Evolutionary conservation across 371 early-diverging fungal species (phyloP).

Genomic region (Mucor racemosus): DNA sequence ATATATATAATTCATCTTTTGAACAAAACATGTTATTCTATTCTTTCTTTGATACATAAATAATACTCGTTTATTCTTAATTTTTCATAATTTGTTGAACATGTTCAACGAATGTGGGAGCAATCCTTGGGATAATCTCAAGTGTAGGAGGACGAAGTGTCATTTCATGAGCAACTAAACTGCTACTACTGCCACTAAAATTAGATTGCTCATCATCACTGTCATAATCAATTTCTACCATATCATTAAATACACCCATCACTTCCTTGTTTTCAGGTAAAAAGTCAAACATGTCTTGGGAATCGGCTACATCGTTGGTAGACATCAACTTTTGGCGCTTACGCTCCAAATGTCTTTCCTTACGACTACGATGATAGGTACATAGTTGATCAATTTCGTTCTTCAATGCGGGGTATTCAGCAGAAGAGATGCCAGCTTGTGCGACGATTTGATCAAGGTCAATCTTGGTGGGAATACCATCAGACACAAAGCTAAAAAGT

Average conservation of each 20-base stretch:
- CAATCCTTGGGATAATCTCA: conserved; percentile 29
- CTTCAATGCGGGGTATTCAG: conserved; percentile 31
- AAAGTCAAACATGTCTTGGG: conserved; percentile 30
- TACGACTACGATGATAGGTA: conserved; percentile 36
- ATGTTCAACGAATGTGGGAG: conserved; percentile 28
- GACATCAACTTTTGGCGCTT: conserved; percentile 45
- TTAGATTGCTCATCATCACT: conserved; percentile 11
- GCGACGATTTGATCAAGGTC: conserved; percentile 27
- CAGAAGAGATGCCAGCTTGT: conserved; percentile 24
- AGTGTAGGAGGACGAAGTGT: conserved; percentile 27
- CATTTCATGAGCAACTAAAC: conserved; percentile 25
- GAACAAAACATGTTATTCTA: background rate
- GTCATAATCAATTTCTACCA: conserved; percentile 30
- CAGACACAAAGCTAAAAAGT: conserved; percentile 33
- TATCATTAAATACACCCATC: conserved; percentile 38
- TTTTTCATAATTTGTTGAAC: conserved; percentile 25
- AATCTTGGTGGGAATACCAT: conserved; percentile 34
- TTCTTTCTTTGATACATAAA: background rate
- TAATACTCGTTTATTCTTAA: background rate
- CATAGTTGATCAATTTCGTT: conserved; percentile 44
- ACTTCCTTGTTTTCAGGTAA: conserved; percentile 31
- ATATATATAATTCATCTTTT: background rate
- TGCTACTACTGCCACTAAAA: background rate
- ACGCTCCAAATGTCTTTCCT: conserved; percentile 42
- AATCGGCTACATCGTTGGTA: conserved; percentile 23